A percentile compares a stretch with the other conserved stretches of the same genome.
Evolutionary conservation across 371 early-diverging fungal genomes (phyloP).

Genomic region (Mortierella polycephala): DNA sequence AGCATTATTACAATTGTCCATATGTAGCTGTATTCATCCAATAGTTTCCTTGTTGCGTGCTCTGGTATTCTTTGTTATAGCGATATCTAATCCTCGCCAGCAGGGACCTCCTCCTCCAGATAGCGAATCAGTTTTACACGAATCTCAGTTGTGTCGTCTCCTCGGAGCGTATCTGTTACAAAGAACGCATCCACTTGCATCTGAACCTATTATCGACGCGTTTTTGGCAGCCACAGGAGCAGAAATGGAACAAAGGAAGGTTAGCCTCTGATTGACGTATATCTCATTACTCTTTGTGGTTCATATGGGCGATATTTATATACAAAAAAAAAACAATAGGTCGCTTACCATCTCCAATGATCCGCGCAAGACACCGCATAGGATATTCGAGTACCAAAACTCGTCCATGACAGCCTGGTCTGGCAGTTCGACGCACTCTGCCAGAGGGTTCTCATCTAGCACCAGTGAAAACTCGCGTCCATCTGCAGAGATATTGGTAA

Average conservation of each 20-base stretch:
- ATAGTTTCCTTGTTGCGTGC: constrained; percentile 1
- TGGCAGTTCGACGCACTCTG: constrained; percentile 90
- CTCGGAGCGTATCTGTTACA: constrained; percentile 86
- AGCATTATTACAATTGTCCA: not conserved
- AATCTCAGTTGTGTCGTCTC: constrained; percentile 93
- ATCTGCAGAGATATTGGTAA: constrained; percentile 86
- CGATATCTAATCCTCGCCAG: constrained; percentile 82
- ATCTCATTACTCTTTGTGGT: not conserved
- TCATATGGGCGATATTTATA: not conserved
- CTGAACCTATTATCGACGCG: constrained; percentile 67
- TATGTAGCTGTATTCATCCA: not conserved
- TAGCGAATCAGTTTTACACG: constrained; percentile 86
- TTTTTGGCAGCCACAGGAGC: no score
- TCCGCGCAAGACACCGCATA: constrained; percentile 94
- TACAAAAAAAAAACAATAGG: not conserved
- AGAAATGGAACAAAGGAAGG: not conserved
- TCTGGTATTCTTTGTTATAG: not conserved
- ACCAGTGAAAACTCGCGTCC: constrained; percentile 88
- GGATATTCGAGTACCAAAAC: constrained; percentile 95
- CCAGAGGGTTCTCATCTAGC: constrained; percentile 94
- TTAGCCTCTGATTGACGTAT: no score
- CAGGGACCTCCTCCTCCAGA: constrained; percentile 96
- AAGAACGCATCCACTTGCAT: constrained; percentile 92
- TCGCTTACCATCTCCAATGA: constrained; percentile 91
- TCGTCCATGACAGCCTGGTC: constrained; percentile 82